phyloP scores from a whole-genome alignment of 352 stramenopile genomes.

The Aphanomyces euteiches region DNA sequence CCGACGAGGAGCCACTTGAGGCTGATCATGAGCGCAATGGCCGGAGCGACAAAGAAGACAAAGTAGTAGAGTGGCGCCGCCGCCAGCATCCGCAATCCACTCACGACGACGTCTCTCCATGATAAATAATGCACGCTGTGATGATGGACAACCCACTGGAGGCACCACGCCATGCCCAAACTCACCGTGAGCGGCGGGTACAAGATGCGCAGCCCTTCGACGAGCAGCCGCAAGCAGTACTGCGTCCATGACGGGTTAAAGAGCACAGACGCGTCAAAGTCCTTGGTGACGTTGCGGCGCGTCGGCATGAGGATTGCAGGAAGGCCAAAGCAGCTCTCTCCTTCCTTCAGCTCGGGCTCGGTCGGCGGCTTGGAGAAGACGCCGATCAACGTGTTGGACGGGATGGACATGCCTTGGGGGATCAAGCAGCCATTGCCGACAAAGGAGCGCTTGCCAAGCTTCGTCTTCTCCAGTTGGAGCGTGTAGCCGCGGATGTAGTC shows the following conservation, averaged over 20 bases:
- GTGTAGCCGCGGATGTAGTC: slow-evolving; percentile 2
- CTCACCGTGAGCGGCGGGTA: neutral
- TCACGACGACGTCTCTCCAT: neutral
- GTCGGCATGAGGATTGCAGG: slow-evolving; percentile 10
- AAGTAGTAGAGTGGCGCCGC: neutral
- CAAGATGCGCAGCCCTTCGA: neutral
- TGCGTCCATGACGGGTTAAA: neutral
- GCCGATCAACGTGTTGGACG: slow-evolving; percentile 1
- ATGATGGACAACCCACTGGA: neutral
- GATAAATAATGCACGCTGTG: neutral
- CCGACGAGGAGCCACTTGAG: slow-evolving; percentile 8
- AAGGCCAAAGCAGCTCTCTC: slow-evolving; percentile 18
- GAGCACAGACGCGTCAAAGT: neutral
- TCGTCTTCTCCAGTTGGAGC: neutral
- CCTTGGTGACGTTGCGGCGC: neutral
- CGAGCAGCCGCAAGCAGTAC: neutral
- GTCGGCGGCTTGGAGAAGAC: neutral
- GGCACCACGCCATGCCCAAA: neutral
- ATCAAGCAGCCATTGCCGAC: neutral
- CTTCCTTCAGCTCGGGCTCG: neutral
- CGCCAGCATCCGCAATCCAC: neutral
- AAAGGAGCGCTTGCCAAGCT: neutral
- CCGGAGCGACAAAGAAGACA: neutral
- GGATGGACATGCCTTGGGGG: neutral
- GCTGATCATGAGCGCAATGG: neutral